A percentile compares a stretch with the other conserved stretches of the same genome.
Evolutionary conservation across 257 asterid species (phyloP).

Genomic region (Gynochthodes officinalis): DNA sequence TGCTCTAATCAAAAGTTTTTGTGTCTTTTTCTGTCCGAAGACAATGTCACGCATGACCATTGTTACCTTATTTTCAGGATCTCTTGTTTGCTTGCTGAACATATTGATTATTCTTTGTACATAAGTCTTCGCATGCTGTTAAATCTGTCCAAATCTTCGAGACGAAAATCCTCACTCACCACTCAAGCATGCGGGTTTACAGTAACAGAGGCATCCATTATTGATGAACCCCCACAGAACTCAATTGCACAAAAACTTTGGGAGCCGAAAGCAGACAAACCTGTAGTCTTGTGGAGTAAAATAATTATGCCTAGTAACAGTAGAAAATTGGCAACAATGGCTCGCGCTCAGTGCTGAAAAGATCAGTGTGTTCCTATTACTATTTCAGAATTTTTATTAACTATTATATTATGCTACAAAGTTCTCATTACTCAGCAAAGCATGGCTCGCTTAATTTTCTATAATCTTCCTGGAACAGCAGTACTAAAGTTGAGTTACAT

Average conservation of each 20-base stretch:
- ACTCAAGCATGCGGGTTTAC: conserved; percentile 3
- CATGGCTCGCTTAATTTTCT: not conserved
- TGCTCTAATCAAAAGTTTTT: not conserved
- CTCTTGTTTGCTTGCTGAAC: not conserved
- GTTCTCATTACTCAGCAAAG: not conserved
- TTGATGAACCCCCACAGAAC: conserved; percentile 6
- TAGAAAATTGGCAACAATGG: not conserved
- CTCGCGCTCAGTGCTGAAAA: not conserved
- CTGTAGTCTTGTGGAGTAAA: not conserved
- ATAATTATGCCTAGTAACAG: not conserved
- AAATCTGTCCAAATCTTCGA: not conserved
- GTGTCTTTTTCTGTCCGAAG: not conserved
- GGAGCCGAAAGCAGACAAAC: not conserved
- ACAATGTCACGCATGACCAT: not conserved
- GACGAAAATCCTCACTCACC: not conserved
- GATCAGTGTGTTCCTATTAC: not conserved
- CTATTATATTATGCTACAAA: not conserved
- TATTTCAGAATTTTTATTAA: too few relatives aligned
- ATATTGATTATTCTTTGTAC: not conserved
- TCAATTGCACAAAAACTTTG: not conserved
- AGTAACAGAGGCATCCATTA: not conserved
- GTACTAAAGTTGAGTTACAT: not conserved
- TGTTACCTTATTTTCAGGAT: not conserved
- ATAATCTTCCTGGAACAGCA: conserved; percentile 2
- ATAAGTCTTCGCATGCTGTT: conserved; percentile 5